phyloP scores from a whole-genome alignment of 176 grass and related monocot genomes.

The Aegilops tauschii region DNA sequence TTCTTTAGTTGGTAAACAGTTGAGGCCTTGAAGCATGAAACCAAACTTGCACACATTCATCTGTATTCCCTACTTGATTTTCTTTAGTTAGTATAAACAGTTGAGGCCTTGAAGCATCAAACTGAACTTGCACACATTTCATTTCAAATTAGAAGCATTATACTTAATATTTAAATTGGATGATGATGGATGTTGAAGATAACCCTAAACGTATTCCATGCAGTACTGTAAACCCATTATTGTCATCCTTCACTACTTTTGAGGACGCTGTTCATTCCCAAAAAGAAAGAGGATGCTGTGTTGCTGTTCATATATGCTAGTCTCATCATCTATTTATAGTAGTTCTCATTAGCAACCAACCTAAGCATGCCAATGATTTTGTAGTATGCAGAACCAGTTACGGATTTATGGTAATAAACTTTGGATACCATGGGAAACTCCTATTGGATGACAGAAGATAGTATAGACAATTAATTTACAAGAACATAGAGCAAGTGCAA shows the following conservation, averaged over 20 bases:
- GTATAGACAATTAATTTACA: background rate
- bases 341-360: background rate
- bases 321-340: background rate
- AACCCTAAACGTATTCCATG: background rate
- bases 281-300: background rate
- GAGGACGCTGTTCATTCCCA: background rate
- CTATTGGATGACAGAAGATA: background rate
- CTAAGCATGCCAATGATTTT: background rate
- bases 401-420: background rate
- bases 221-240: background rate
- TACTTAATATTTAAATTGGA: background rate
- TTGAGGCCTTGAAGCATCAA: background rate
- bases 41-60: background rate
- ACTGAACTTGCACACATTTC: background rate
- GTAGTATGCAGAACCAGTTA: background rate
- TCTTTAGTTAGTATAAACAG: background rate
- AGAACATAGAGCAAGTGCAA: background rate
- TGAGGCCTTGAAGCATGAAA: background rate
- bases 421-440: background rate
- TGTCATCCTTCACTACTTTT: background rate
- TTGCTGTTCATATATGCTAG: background rate
- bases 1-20: background rate
- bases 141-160: background rate
- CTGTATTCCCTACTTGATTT: background rate
- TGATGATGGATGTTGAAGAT: background rate